These are phyloP conservation scores for Penicillium sp. DNA, from an alignment of 2,329 filamentous ascomycete species.

Conservation along the genomic window DNA sequence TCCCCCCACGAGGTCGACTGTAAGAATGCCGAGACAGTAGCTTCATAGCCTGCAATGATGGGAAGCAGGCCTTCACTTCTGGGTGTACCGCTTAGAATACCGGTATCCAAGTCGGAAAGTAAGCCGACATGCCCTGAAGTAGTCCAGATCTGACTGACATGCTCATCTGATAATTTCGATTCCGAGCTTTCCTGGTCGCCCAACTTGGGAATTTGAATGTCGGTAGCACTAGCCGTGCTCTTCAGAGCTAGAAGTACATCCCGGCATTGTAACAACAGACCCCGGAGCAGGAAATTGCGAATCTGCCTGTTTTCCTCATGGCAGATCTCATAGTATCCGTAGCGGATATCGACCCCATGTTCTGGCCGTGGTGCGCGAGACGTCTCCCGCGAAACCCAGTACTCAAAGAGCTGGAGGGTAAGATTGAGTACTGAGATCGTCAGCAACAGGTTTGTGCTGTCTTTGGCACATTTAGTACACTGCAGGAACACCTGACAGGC, in stretches of 20 bases:
- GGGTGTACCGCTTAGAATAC: conserved; percentile 3
- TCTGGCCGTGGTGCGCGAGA: conserved; percentile 14
- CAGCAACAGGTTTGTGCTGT: conserved; percentile 28
- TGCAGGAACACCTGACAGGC: conserved; percentile 31
- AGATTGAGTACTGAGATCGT: conserved; percentile 33
- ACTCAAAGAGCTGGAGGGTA: conserved; percentile 32
- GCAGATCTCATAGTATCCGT: conserved; percentile 33
- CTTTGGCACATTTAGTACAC: conserved; percentile 32
- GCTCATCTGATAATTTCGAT: conserved; percentile 6
- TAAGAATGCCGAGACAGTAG: conserved; percentile 29
- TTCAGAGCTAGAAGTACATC: conserved; percentile 27
- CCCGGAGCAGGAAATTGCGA: conserved; percentile 28
- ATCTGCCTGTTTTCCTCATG: conserved; percentile 30
- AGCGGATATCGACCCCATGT: conserved; percentile 21
- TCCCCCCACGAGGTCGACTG: conserved; percentile 26
- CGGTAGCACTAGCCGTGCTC: conserved; percentile 14
- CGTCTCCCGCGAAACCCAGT: conserved; percentile 30
- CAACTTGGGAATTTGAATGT: conserved; percentile 10
- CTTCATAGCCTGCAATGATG: conserved; percentile 31
- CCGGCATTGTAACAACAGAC: conserved; percentile 28
- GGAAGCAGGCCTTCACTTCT: conserved; percentile 25
- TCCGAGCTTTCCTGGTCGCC: conserved; percentile 10
- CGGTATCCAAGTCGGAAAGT: conserved; percentile 8
- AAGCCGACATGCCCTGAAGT: conserved; percentile 6
- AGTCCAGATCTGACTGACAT: conserved; percentile 7